Percentiles rank a stretch among this genome's conserved stretches.
These are phyloP conservation scores for Cetraspora pellucida DNA, from an alignment of 192 early-diverging fungal species.

Conservation along the genomic window DNA sequence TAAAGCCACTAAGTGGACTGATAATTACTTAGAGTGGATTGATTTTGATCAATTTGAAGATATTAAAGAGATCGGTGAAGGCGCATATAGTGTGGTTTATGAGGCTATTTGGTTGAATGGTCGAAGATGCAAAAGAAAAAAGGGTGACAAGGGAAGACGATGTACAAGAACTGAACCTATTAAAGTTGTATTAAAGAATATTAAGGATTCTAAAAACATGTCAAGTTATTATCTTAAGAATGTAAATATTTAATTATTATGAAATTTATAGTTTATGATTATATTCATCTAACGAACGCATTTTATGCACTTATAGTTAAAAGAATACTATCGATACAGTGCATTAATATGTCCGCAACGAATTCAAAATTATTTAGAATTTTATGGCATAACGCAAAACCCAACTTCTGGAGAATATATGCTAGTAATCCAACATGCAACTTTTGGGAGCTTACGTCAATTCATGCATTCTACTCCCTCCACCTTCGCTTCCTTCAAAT, in stretches of 20 bases:
- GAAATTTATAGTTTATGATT: neutral
- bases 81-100: conserved; percentile 1
- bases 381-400: conserved; percentile 17
- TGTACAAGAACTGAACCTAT: neutral
- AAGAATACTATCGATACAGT: neutral
- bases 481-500: neutral
- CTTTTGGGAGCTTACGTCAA: neutral
- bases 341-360: neutral
- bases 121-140: neutral
- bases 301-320: neutral
- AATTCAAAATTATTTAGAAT: neutral
- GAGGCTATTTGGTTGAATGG: conserved; percentile 12
- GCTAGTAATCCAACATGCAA: conserved; percentile 3
- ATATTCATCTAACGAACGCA: neutral
- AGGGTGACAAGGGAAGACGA: neutral
- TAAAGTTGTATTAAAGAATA: conserved; percentile 9
- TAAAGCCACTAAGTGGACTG: neutral
- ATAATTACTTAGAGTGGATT: conserved; percentile 26
- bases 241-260: neutral
- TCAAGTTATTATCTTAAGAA: neutral
- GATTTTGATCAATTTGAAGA: conserved; percentile 1
- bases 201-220: conserved; percentile 19
- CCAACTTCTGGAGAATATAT: conserved; percentile 1
- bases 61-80: neutral
- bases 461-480: neutral